phyloP scores from a whole-genome alignment of 2,329 filamentous ascomycete genomes.

The Trichoderma sp. region DNA sequence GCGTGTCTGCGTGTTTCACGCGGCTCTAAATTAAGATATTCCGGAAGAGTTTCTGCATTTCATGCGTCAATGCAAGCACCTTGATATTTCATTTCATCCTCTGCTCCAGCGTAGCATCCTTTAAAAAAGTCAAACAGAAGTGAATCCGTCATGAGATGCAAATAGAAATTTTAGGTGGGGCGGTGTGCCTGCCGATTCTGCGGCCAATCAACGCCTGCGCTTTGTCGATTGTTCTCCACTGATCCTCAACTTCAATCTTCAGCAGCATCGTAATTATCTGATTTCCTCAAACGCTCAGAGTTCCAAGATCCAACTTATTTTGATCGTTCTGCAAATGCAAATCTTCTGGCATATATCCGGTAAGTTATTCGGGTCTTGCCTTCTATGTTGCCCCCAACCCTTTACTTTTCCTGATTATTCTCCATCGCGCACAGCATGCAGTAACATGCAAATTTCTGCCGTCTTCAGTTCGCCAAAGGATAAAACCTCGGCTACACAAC shows the following conservation, averaged over 20 bases:
- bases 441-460: background rate
- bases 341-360: background rate
- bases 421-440: background rate
- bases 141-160: slow-evolving; percentile 21
- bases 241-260: slow-evolving; percentile 11
- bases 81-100: background rate
- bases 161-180: slow-evolving; percentile 22
- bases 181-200: slow-evolving; percentile 2
- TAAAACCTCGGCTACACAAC: background rate
- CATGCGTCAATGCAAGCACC: background rate
- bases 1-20: background rate
- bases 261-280: slow-evolving; percentile 6
- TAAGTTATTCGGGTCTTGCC: background rate
- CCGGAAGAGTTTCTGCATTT: background rate
- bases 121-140: slow-evolving; percentile 1
- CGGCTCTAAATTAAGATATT: background rate
- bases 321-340: background rate
- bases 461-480: background rate
- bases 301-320: background rate
- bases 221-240: slow-evolving; percentile 5
- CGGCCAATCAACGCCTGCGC: slow-evolving; percentile 24
- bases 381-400: background rate
- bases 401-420: background rate
- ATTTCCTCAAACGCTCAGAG: background rate
- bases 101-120: background rate